Evolutionary conservation across 768 basidiomycete species (phyloP).

Genomic region (Pulveroboletus sp.): DNA sequence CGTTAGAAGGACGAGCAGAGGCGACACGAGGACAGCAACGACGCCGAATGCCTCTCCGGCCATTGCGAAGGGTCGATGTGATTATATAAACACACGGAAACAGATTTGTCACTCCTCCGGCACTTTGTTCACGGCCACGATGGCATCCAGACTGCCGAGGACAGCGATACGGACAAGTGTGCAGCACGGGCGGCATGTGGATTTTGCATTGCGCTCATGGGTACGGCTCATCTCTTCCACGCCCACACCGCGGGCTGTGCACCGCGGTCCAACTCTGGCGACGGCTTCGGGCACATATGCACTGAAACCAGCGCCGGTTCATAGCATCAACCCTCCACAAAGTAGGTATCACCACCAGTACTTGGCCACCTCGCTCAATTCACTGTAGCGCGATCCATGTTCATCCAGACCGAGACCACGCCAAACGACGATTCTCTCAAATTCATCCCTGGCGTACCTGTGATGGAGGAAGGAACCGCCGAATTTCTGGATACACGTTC

Average conservation of each 20-base stretch:
- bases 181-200: slow-evolving; percentile 5
- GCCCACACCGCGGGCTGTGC: slow-evolving; percentile 16
- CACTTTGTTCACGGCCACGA: slow-evolving; percentile 10
- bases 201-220: slow-evolving; percentile 18
- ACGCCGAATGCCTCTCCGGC: slow-evolving; percentile 1
- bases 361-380: not conserved
- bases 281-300: slow-evolving; percentile 31
- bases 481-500: slow-evolving; percentile 92
- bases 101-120: not conserved
- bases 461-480: slow-evolving; percentile 86
- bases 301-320: slow-evolving; percentile 1
- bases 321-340: slow-evolving; percentile 21
- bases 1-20: slow-evolving; percentile 14
- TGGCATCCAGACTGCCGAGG: slow-evolving; percentile 22
- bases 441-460: slow-evolving; percentile 90
- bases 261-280: slow-evolving; percentile 33
- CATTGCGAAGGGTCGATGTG: slow-evolving; percentile 1
- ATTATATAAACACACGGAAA: slow-evolving; percentile 22
- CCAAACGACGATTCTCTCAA: slow-evolving; percentile 98
- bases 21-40: slow-evolving; percentile 6
- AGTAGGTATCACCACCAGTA: slow-evolving; percentile 29
- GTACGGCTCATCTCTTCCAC: slow-evolving; percentile 25
- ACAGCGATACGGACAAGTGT: not conserved
- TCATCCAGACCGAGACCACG: slow-evolving; percentile 97
- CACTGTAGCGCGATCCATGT: slow-evolving; percentile 78